Evolutionary conservation across 192 early-diverging fungal species (phyloP).

Genomic region (Diversispora epigaea): DNA sequence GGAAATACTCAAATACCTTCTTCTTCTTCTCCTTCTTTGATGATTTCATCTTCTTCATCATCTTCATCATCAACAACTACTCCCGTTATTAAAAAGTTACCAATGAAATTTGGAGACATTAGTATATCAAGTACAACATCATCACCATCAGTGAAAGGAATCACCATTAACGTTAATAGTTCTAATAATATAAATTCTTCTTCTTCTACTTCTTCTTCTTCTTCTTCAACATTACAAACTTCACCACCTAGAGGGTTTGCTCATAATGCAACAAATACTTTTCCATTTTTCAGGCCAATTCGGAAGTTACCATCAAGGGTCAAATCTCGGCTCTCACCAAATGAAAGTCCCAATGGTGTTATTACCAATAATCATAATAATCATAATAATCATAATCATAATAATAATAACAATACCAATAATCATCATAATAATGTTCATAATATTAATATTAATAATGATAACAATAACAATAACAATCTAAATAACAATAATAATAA

Average conservation of each 20-base stretch:
- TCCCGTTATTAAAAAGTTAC: conserved; percentile 6
- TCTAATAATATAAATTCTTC: conserved; percentile 7
- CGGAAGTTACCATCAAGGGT: conserved; percentile 13
- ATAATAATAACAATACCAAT: background rate
- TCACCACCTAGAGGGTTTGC: conserved; percentile 22
- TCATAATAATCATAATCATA: background rate
- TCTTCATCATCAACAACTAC: background rate
- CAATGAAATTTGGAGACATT: conserved; percentile 25
- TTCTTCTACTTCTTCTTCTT: background rate
- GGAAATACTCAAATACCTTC: background rate
- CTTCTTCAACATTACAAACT: conserved; percentile 6
- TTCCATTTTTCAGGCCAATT: conserved; percentile 23
- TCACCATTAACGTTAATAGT: conserved; percentile 12
- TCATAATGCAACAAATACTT: conserved; percentile 22
- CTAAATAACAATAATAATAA: conserved; percentile 10
- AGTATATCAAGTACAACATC: conserved; percentile 9
- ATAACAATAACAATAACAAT: background rate
- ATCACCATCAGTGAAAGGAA: background rate
- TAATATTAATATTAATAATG: no score
- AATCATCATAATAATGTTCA: no score
- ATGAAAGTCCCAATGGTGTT: background rate
- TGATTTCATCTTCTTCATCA: no score
- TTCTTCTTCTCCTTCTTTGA: background rate
- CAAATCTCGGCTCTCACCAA: conserved; percentile 13
- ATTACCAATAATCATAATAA: conserved; percentile 2